Conservation (phyloP, 306 rosid species). For the Vachellia pachyceras region DNA sequence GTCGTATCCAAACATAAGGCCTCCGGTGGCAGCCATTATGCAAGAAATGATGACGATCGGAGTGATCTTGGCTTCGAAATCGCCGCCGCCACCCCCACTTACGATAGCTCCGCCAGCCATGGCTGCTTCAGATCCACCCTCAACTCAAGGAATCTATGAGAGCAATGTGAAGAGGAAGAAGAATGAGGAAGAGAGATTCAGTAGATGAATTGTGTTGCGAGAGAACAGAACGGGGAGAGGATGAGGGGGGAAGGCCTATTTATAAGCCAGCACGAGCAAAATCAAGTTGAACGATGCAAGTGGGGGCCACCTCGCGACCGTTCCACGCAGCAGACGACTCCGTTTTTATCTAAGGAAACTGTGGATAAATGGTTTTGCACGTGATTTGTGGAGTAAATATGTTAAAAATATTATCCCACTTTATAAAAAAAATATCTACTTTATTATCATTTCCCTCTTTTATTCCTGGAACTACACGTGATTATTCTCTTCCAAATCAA, state of each 20-base stretch:
- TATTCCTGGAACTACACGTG: not conserved
- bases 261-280: conserved; percentile 10
- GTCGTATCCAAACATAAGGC: conserved; percentile 96
- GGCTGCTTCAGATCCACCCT: not conserved
- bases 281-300: not conserved
- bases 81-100: conserved; percentile 27
- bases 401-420: too few relatives aligned
- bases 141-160: not conserved
- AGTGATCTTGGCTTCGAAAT: conserved; percentile 87
- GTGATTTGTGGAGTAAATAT: too few relatives aligned
- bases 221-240: too few relatives aligned
- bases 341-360: too few relatives aligned
- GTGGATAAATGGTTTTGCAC: too few relatives aligned
- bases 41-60: conserved; percentile 89
- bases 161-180: not conserved
- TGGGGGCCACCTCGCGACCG: not conserved
- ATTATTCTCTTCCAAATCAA: too few relatives aligned
- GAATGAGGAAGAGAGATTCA: too few relatives aligned
- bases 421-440: too few relatives aligned
- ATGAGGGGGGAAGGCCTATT: not conserved
- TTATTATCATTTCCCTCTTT: too few relatives aligned
- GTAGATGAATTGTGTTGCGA: not conserved
- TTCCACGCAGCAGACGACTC: conserved; percentile 9
- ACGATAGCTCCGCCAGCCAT: conserved; percentile 73
- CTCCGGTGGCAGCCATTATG: conserved; percentile 92